These are phyloP conservation scores for Talaromyces rugulosus DNA, from an alignment of 2,329 filamentous ascomycete species.

Conservation along the genomic window DNA sequence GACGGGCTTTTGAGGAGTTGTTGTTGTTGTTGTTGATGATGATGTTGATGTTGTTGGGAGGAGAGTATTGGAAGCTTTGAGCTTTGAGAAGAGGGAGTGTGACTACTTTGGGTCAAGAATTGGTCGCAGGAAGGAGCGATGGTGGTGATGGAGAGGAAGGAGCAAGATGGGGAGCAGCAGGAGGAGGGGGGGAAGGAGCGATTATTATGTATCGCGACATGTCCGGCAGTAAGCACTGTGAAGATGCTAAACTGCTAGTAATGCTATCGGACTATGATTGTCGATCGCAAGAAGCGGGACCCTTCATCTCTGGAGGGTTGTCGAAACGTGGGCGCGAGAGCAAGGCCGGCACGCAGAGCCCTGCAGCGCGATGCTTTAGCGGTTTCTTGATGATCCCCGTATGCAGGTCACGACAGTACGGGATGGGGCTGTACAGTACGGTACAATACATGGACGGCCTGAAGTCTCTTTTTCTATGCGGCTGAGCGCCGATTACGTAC, in stretches of 20 bases:
- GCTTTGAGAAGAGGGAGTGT: not conserved
- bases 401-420: not conserved
- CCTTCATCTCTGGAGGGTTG: constrained; percentile 6
- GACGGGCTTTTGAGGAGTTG: not conserved
- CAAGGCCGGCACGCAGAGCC: constrained; percentile 6
- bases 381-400: not conserved
- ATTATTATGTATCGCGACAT: not conserved
- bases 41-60: not conserved
- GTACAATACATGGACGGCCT: not conserved
- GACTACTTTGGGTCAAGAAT: not conserved
- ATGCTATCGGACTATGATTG: constrained; percentile 1
- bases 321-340: constrained; percentile 12
- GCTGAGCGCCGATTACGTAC: not conserved
- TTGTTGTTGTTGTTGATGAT: not conserved
- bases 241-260: not conserved
- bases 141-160: not conserved
- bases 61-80: not conserved
- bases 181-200: not conserved
- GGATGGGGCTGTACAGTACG: not conserved
- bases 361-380: not conserved
- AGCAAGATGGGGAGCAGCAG: not conserved
- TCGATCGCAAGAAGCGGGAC: constrained; percentile 9
- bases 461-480: not conserved
- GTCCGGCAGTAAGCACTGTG: not conserved
- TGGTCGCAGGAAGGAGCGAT: not conserved